Base-by-base conservation (phyloP, 2,329 filamentous ascomycete species). In the Aspergillus sp. region DNA sequence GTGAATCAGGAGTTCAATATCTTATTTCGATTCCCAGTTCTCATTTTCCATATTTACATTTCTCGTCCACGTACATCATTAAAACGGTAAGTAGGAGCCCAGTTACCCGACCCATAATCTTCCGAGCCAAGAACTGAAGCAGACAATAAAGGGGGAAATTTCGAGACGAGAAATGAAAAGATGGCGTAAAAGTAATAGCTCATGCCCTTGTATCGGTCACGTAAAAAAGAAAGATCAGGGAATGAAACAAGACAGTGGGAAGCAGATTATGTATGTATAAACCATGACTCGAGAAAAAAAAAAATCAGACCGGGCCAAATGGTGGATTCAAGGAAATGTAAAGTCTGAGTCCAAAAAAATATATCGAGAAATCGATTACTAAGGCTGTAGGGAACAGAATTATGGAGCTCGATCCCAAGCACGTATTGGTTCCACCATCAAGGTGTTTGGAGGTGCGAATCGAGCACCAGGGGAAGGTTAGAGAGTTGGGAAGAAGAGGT, bases 21-120 rank as follows among this genome's bases (percentile, higher is more conserved):
- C 51, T 56, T 51, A 55, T 60, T 56, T 58, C 50, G 60, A 50
- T 48, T 64, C 62, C 64, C 54, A 59, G 60, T 63, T 34, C 33
- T 20, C 33, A 33, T 9, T 34, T 67, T 65, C 62, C 62, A 64
- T 70, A 73, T 72, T 69, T 73, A 72, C 70, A 73, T 68, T 66
- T 66, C 68, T 59, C 61, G 61, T 65, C 65, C 65, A 64, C 66
- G 66, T 72, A 66, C 68, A 70, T 71, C 66, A 73, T 73, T 73
- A 73, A 67, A 70, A 68, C 33, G 69, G 63, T 63, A 61, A 62
- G 62, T 63, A 64, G 66, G 58, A 62, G 63, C 68, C 68, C 66
- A 66, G 63, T 64, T 65, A 61, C 60, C 63, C 59, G 61, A 41
- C 58, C 64, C 65, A 58, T 59, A 62, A 64, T 34, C 58, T 61